Conservation (phyloP, 106 monocot genomes). For the Dactylorhiza incarnata region DNA sequence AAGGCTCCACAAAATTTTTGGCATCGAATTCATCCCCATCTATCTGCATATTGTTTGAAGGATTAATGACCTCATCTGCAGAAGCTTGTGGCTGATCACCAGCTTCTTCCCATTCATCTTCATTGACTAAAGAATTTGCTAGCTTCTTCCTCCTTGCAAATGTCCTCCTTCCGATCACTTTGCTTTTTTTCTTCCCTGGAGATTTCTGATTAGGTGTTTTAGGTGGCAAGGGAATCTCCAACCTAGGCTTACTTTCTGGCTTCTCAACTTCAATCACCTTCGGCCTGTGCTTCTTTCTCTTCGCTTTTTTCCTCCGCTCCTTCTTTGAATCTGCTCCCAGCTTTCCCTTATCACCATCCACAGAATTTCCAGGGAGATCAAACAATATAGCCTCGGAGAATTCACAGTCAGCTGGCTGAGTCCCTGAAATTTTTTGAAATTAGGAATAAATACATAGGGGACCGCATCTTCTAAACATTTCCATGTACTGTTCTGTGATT, state of each 20-base stretch:
- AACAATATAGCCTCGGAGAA: background rate
- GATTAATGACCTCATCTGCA: background rate
- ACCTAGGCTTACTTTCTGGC: slow-evolving; percentile 19
- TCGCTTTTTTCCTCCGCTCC: background rate
- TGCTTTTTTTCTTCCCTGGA: slow-evolving; percentile 4
- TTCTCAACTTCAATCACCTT: slow-evolving; percentile 25
- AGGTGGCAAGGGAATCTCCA: slow-evolving; percentile 11
- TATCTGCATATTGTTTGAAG: background rate
- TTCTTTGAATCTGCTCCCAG: background rate
- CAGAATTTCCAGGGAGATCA: background rate
- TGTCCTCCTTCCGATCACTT: slow-evolving; percentile 15
- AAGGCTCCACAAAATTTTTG: background rate
- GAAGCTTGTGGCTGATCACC: slow-evolving; percentile 1
- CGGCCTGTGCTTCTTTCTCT: slow-evolving; percentile 2
- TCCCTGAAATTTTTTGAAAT: background rate
- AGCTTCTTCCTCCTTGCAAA: slow-evolving; percentile 27
- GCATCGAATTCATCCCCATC: background rate
- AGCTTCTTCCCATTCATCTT: slow-evolving; percentile 4
- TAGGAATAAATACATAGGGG: too few relatives aligned
- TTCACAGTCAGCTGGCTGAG: background rate
- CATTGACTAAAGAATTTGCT: background rate
- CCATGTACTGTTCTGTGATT: too few relatives aligned
- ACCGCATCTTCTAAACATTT: too few relatives aligned
- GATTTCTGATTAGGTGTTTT: background rate
- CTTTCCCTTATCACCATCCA: background rate